Percentiles rank a stretch among this genome's conserved stretches.
These are phyloP conservation scores for Penicillium roqueforti DNA, from an alignment of 495 filamentous ascomycete species.

Conservation along the genomic window DNA sequence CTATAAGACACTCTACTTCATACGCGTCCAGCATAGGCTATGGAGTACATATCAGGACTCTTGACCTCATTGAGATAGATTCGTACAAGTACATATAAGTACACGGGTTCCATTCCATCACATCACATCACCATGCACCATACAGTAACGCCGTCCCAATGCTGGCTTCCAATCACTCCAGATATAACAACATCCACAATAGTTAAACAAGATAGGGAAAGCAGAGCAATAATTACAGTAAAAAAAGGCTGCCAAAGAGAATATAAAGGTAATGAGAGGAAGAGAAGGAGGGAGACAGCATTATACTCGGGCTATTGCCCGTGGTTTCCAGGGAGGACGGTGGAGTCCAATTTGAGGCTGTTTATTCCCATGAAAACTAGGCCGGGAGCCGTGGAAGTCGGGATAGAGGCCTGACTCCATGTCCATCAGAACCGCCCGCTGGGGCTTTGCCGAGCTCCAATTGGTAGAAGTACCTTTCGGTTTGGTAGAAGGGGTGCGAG, in stretches of 20 bases:
- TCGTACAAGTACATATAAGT: slow-evolving; percentile 8
- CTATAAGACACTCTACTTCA: neutral
- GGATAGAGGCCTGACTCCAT: slow-evolving; percentile 36
- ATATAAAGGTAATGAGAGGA: slow-evolving; percentile 8
- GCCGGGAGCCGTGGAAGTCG: slow-evolving; percentile 29
- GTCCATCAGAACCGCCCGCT: slow-evolving; percentile 48
- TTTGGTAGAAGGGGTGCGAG: slow-evolving; percentile 18
- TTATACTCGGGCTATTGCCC: slow-evolving; percentile 35
- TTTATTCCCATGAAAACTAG: slow-evolving; percentile 22
- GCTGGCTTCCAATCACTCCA: slow-evolving; percentile 19
- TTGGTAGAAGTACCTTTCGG: slow-evolving; percentile 21
- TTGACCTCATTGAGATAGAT: neutral
- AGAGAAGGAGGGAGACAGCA: neutral
- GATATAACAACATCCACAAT: slow-evolving; percentile 15
- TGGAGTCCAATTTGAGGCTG: slow-evolving; percentile 28
- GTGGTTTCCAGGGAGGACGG: slow-evolving; percentile 35
- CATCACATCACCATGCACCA: slow-evolving; percentile 17
- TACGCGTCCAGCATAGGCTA: neutral
- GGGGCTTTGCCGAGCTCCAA: slow-evolving; percentile 32
- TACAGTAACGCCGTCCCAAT: slow-evolving; percentile 28
- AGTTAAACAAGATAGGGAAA: slow-evolving; percentile 16
- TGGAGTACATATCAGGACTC: neutral
- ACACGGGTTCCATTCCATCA: slow-evolving; percentile 14
- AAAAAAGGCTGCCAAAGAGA: slow-evolving; percentile 10
- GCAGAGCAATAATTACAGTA: slow-evolving; percentile 3